Conservation (phyloP, 371 early-diverging fungal genomes). For the Cokeromyces recurvatus region DNA sequence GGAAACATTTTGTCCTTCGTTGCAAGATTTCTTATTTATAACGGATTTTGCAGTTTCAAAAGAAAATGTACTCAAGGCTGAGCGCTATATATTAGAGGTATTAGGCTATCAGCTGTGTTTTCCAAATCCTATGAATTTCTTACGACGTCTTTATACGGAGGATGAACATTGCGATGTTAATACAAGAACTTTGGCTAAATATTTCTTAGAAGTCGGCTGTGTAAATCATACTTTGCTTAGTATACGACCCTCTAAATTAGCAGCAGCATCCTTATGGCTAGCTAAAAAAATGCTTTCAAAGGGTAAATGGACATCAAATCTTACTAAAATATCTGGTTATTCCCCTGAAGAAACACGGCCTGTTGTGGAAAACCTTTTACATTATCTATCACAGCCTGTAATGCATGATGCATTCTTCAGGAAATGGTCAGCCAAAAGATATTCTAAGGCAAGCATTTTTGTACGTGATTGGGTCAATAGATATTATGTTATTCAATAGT, state of each 20-base stretch:
- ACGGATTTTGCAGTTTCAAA: constrained; percentile 73
- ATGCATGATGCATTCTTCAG: constrained; percentile 66
- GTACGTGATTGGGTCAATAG: constrained; percentile 55
- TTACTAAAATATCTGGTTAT: constrained; percentile 76
- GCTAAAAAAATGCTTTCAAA: constrained; percentile 83
- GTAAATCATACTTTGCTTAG: constrained; percentile 81
- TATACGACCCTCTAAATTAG: constrained; percentile 74
- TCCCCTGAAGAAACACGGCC: constrained; percentile 58
- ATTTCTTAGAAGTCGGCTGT: constrained; percentile 93
- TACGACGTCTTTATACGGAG: constrained; percentile 86
- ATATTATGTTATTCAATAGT: constrained; percentile 13
- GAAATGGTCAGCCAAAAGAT: constrained; percentile 76
- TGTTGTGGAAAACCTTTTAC: constrained; percentile 60
- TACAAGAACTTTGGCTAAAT: constrained; percentile 91
- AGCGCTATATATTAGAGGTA: constrained; percentile 82
- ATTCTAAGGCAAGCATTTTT: constrained; percentile 75
- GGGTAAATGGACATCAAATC: constrained; percentile 70
- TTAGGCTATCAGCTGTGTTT: constrained; percentile 81
- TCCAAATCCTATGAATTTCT: constrained; percentile 87
- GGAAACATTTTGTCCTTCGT: constrained; percentile 83
- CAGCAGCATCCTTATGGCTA: constrained; percentile 84
- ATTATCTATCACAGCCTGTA: constrained; percentile 52
- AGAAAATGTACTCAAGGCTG: constrained; percentile 83
- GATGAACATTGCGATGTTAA: constrained; percentile 81
- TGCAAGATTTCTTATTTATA: constrained; percentile 79